Evolutionary conservation across 2,329 filamentous ascomycete genomes (phyloP), one percentile per base, ranked within the genome.

Genomic region (Penicillium glabrum): DNA sequence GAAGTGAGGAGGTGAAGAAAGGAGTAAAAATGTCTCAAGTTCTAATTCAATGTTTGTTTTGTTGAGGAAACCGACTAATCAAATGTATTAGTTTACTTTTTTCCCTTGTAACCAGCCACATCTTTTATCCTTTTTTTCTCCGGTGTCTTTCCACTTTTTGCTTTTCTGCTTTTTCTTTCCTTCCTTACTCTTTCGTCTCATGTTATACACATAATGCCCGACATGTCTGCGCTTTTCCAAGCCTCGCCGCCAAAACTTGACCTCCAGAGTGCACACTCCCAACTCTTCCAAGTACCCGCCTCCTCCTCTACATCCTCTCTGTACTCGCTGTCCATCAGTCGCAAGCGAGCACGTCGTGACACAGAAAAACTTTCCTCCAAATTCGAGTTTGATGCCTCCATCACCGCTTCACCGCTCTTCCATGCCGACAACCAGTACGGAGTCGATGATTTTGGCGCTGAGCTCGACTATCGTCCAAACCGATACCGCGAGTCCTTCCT

Each of bases 381-480:
- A 44, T 67, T 63, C 47, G 66, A 68, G 33, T 66, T 61, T 19
- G 49, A 58, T 24, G 13, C 51, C 51, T 56, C 60, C 33, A 68
- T 41, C 19, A 56, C 59, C 51, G 74, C 75, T 35, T 67, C 72
- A 8, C 72, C 75, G 27, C 67, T 78, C 14, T 69, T 73, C 39
- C 75, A 70, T 52, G 70, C 74, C 24, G 67, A 73, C 44, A 33
- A 16, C 21, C 33, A 47, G 69, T 29, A 69, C 33, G 24, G 68
- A 56, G 61, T 69, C 56, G 63, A 66, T 50, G 57, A 62, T 51
- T 51, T 60, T 53, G 44, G 68, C 6, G 68, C 69, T 11, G 75
- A 77, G 54, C 53, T 72, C 48, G 75, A 77, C 59, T 77, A 76
- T 57, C 70, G 77, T 50, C 75, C 75, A 26, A 78, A 72, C 64